Evolutionary conservation across 2,329 filamentous ascomycete species (phyloP), one percentile per base, ranked within the genome.

Genomic region (Harringtonia lauricola): DNA sequence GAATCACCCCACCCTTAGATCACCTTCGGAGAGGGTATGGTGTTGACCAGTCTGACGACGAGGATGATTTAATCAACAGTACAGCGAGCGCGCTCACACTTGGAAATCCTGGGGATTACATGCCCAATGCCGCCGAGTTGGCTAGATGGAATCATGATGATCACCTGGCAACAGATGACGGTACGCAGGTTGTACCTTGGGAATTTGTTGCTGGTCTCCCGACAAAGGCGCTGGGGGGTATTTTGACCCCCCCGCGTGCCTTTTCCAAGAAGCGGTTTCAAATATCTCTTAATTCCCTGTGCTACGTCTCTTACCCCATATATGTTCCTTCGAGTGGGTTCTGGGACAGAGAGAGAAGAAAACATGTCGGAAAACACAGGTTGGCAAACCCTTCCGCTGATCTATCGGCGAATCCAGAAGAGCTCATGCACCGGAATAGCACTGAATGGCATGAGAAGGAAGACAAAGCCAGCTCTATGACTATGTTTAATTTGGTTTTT

Each of bases 401-500:
- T 9, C 18, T 26, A 36, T 30, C 17, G 58, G 49, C 10, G 57
- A 55, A 40, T 3, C 19, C 19, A 31, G 48, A 58, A 52, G 30
- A 52, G 50, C 39, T 52, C 55, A 4, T 57, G 49, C 19, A 9
- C 3, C 24, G 22, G n/a, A 35, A 44, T 2, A 55, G 52, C 4
- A 57, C 51, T 39, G 52, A 54, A 22, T 51, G 49, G 38, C 66
- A 69, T 44, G 62, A 75, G 46, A 61, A 69, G 34, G 71, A 82
- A 48, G 70, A 78, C 56, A 81, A 85, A 58, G 69, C 70, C 52
- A 77, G 73, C 51, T 76, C 77, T 38, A 89, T 96, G 85, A 88
- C 82, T 49, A 96, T 96, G 90, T 98, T 98, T 64, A 94, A 95
- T 60, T 76, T 95, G 12, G 88, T 96, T 21, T 96, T 96, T 60